A percentile compares a stretch with the other conserved stretches of the same genome.
Conservation (phyloP, 2,329 filamentous ascomycete species). For the Zymoseptoria tritici region DNA sequence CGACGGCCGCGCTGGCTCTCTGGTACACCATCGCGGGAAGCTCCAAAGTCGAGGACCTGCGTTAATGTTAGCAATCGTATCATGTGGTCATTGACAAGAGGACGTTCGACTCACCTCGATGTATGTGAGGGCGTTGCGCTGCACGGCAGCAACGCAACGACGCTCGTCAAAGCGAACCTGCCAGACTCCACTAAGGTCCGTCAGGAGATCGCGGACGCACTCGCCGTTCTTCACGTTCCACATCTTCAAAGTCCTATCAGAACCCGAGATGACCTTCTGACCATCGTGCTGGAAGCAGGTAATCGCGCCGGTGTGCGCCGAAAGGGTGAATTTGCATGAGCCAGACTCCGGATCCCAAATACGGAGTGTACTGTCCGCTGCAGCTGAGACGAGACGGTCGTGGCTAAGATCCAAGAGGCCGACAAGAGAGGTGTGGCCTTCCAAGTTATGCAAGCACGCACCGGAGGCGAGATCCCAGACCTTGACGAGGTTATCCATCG, state of each 20-base stretch:
- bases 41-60: conserved; percentile 95
- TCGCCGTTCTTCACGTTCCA: conserved; percentile 93
- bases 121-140: conserved; percentile 85
- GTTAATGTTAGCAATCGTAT: conserved; percentile 27
- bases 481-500: conserved; percentile 97
- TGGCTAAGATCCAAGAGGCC: conserved; percentile 84
- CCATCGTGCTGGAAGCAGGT: conserved; percentile 98
- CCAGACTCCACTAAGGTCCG: conserved; percentile 94
- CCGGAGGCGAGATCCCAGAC: conserved; percentile 93
- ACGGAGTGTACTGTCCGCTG: conserved; percentile 86
- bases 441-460: conserved; percentile 75
- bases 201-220: conserved; percentile 85
- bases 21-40: conserved; percentile 77
- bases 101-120: conserved; percentile 65
- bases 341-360: conserved; percentile 97
- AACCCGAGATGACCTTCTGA: conserved; percentile 92
- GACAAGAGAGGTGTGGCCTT: conserved; percentile 87
- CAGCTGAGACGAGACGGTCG: conserved; percentile 86
- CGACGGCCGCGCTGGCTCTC: conserved; percentile 70
- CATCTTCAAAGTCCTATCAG: conserved; percentile 94
- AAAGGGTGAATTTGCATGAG: conserved; percentile 80
- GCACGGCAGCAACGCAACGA: conserved; percentile 90
- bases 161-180: conserved; percentile 97
- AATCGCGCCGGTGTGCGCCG: conserved; percentile 91
- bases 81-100: neutral